A percentile compares a stretch with the other conserved stretches of the same genome.
Evolutionary conservation across 345 rosid genomes (phyloP).

Genomic region (Pistacia vera): DNA sequence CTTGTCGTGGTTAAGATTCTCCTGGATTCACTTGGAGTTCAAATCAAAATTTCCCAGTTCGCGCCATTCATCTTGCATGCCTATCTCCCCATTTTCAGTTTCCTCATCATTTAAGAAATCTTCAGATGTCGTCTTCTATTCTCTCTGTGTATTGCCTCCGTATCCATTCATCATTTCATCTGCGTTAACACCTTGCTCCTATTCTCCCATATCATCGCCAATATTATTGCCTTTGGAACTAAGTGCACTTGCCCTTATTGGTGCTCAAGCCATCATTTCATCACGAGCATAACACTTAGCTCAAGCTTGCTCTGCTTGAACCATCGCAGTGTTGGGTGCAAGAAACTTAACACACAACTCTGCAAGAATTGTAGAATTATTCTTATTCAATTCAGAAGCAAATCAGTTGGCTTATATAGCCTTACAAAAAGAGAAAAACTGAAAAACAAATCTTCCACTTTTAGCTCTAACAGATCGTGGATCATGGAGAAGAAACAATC

Average conservation of each 20-base stretch:
- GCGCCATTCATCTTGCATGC: constrained; percentile 57
- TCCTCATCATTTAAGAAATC: constrained; percentile 94
- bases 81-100: constrained; percentile 35
- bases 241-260: constrained; percentile 65
- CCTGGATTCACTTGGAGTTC: constrained; percentile 49
- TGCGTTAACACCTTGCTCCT: constrained; percentile 56
- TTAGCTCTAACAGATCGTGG: too few species aligned
- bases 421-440: too few species aligned
- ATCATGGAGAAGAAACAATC: too few species aligned
- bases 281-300: constrained; percentile 68
- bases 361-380: too few species aligned
- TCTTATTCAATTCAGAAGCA: too few species aligned
- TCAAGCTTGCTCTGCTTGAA: constrained; percentile 63
- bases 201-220: constrained; percentile 72
- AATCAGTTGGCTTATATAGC: too few species aligned
- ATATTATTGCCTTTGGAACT: constrained; percentile 55
- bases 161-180: constrained; percentile 94
- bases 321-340: too few species aligned
- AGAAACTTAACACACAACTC: too few species aligned
- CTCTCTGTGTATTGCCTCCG: constrained; percentile 69
- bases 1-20: neutral
- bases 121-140: constrained; percentile 77
- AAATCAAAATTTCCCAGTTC: constrained; percentile 77
- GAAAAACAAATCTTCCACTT: too few species aligned
- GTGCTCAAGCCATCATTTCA: constrained; percentile 65